Conservation (phyloP, 306 rosid genomes). For the Cucurbita ficifolia region DNA sequence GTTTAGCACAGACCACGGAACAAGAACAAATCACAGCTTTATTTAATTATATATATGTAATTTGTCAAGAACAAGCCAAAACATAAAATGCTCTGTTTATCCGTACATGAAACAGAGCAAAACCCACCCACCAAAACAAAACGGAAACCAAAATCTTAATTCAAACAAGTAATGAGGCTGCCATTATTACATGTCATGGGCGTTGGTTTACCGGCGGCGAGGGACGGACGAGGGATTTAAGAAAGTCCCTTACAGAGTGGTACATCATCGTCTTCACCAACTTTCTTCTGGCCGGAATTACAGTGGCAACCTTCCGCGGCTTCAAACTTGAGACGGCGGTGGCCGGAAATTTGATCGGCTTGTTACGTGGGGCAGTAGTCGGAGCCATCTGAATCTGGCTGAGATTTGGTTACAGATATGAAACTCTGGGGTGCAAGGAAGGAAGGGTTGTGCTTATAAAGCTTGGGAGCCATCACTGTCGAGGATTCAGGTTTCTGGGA, state of each 20-base stretch:
- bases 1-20: neutral
- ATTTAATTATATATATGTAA: neutral
- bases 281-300: slow-evolving; percentile 28
- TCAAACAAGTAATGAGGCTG: too few relatives aligned
- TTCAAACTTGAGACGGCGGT: neutral
- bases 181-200: neutral
- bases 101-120: neutral
- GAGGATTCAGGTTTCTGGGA: neutral
- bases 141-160: neutral
- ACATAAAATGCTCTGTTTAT: neutral
- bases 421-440: too few relatives aligned
- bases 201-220: neutral
- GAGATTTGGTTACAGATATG: neutral
- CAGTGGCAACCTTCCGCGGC: slow-evolving; percentile 6
- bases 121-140: neutral
- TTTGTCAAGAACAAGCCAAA: neutral
- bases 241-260: neutral
- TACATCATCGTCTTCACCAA: slow-evolving; percentile 20
- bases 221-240: neutral
- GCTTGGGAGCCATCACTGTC: neutral
- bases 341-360: neutral
- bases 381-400: neutral
- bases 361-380: neutral
- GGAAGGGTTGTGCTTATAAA: too few relatives aligned
- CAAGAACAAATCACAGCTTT: neutral